Base-by-base conservation (phyloP, 768 basidiomycete genomes). In the Amanita inopinata region DNA sequence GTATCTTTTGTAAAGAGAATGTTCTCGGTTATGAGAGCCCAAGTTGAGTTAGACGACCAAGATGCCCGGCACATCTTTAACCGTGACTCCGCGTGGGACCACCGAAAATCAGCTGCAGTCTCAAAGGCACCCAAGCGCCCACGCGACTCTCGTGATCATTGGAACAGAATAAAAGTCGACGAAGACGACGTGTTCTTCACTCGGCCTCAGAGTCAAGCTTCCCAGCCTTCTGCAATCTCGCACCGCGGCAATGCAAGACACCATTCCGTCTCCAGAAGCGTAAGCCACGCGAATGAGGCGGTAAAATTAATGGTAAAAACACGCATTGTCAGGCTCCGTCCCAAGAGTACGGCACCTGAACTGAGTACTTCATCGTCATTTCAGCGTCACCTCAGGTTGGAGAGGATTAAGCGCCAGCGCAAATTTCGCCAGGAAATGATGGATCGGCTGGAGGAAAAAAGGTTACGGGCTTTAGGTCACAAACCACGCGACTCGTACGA, bases 361-460 rank as follows among this genome's bases (percentile, higher is more conserved):
- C 18, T 22, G 7, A 20, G 18, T 15, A 23, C 34, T 12, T 44
- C 35, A 15, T 34, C 43, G 17, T 44, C 43, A 10, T 25, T 44
- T 3, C 35, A 37, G 18, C 27, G 14, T 17, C 43, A 44, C 18
- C 43, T 44, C 25, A 44, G 7, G 34, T 22, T 30, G n/a, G 42
- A 43, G n/a, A 44, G 20, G 34, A 44, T 44, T 12, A 44, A 30
- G 27, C 34, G 43, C 10, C 43, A 44, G 30, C 33, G 43, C 24
- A 44, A 23, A 31, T 19, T 20, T 19, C 43, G 43, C 30, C 43
- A 44, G 27, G 34, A 44, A 24, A 42, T 17, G 35, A 17, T 30
- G 24, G 14, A 33, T 34, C 43, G 25, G 8, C 4, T 34, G n/a
- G 33, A 30, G 25, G 23, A 11, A 5, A 34, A 20, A 4, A 19